Evolutionary conservation across 2,329 filamentous ascomycete species (phyloP).

Genomic region (Aspergillus japonicus): DNA sequence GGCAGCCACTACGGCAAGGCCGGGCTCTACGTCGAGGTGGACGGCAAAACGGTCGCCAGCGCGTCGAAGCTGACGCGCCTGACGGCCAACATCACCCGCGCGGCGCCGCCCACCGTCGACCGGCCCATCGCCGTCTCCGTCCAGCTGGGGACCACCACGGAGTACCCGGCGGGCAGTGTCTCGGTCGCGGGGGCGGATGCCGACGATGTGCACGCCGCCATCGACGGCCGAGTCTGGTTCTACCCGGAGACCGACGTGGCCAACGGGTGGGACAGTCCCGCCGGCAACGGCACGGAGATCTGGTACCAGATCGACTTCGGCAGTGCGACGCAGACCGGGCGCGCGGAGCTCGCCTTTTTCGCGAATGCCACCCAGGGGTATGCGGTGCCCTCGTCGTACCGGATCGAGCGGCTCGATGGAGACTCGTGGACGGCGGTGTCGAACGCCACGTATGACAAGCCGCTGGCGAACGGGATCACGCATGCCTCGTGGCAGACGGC

Average conservation of each 20-base stretch:
- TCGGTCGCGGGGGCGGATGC: constrained; percentile 14
- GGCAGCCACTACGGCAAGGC: constrained; percentile 14
- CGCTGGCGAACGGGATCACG: constrained; percentile 21
- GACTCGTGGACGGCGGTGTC: constrained; percentile 14
- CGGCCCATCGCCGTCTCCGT: constrained; percentile 18
- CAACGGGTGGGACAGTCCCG: constrained; percentile 23
- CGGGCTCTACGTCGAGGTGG: constrained; percentile 17
- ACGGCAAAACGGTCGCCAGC: constrained; percentile 14
- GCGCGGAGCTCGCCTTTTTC: constrained; percentile 22
- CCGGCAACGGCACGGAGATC: constrained; percentile 19
- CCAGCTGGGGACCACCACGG: constrained; percentile 10
- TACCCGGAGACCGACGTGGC: constrained; percentile 17
- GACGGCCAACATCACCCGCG: constrained; percentile 6
- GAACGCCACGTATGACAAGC: constrained; percentile 5
- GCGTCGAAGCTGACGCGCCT: constrained; percentile 11
- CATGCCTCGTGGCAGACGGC: constrained; percentile 15
- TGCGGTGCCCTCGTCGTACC: constrained; percentile 15
- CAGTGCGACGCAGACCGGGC: background rate
- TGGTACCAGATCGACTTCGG: constrained; percentile 22
- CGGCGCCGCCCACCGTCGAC: constrained; percentile 6
- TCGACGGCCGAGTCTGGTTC: constrained; percentile 23
- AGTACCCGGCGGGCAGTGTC: constrained; percentile 16
- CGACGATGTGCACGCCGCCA: constrained; percentile 15
- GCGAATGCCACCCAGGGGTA: constrained; percentile 13
- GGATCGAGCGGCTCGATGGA: constrained; percentile 8